phyloP scores from a whole-genome alignment of 2,329 filamentous ascomycete genomes.

The Venturia aucupariae region DNA sequence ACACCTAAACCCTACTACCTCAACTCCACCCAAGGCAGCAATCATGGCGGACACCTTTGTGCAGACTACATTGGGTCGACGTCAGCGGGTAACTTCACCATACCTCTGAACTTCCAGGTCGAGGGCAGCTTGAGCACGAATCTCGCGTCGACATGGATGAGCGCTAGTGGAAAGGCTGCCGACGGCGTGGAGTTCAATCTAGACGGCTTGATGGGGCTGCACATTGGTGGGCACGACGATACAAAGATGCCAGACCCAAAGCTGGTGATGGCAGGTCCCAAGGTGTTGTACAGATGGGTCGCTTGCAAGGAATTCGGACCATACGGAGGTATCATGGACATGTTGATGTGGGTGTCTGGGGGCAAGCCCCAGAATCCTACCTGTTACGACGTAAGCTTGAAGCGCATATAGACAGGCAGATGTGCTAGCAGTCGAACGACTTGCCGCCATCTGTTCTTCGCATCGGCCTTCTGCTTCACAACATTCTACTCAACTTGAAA shows the following conservation, averaged over 20 bases:
- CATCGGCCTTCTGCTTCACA: background rate
- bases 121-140: background rate
- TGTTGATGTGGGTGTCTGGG: background rate
- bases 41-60: background rate
- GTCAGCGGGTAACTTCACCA: background rate
- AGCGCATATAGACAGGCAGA: background rate
- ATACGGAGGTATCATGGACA: background rate
- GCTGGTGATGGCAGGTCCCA: background rate
- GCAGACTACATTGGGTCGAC: background rate
- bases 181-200: background rate
- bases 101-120: background rate
- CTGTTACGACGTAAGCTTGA: background rate
- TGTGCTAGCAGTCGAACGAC: background rate
- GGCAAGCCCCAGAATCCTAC: background rate
- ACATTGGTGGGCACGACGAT: background rate
- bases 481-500: background rate
- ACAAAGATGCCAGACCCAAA: background rate
- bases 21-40: background rate
- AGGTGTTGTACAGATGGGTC: background rate
- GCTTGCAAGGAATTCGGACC: constrained; percentile 5
- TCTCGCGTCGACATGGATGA: constrained; percentile 3
- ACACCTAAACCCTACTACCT: background rate
- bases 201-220: background rate
- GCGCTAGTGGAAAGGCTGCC: background rate
- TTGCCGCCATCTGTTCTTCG: background rate